Conservation (phyloP, 2,329 filamentous ascomycete species). For the Xylariaceae sp. region DNA sequence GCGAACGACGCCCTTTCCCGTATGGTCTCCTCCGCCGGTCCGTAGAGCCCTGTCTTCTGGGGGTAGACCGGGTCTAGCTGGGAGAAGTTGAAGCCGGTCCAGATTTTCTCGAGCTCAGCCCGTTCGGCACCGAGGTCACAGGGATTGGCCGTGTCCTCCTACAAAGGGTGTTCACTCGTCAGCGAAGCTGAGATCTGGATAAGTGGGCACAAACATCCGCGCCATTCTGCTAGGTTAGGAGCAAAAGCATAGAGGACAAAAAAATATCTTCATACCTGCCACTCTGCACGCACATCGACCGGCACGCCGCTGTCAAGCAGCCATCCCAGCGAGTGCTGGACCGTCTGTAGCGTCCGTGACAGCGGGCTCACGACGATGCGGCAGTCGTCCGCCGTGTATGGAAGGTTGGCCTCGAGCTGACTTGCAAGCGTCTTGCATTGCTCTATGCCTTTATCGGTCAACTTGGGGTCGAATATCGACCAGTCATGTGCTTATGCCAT, state of each 20-base stretch:
- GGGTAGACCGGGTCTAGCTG: slow-evolving; percentile 29
- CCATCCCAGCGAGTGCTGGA: slow-evolving; percentile 27
- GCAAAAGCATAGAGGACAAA: background rate
- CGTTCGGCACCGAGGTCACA: slow-evolving; percentile 28
- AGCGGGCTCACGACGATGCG: slow-evolving; percentile 30
- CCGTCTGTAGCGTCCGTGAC: slow-evolving; percentile 28
- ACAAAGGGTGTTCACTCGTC: background rate
- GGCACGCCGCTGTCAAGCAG: slow-evolving; percentile 25
- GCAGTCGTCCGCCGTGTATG: slow-evolving; percentile 21
- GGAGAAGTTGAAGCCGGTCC: slow-evolving; percentile 30
- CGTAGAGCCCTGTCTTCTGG: slow-evolving; percentile 29
- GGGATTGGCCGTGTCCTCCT: slow-evolving; percentile 30
- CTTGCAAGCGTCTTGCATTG: slow-evolving; percentile 25
- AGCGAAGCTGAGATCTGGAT: too few species aligned
- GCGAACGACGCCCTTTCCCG: slow-evolving; percentile 23
- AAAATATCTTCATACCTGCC: slow-evolving; percentile 26
- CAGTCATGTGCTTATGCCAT: slow-evolving; percentile 27
- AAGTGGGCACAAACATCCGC: too few species aligned
- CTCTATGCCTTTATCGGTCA: slow-evolving; percentile 27
- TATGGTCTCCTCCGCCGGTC: slow-evolving; percentile 25
- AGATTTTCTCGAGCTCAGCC: slow-evolving; percentile 21
- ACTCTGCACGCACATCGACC: slow-evolving; percentile 29
- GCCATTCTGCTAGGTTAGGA: too few species aligned
- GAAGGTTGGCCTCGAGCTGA: slow-evolving; percentile 22
- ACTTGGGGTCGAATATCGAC: slow-evolving; percentile 25